Evolutionary conservation across 768 basidiomycete species (phyloP), one percentile per base, ranked within the genome.

Genomic region (Pleurotus ostreatus): DNA sequence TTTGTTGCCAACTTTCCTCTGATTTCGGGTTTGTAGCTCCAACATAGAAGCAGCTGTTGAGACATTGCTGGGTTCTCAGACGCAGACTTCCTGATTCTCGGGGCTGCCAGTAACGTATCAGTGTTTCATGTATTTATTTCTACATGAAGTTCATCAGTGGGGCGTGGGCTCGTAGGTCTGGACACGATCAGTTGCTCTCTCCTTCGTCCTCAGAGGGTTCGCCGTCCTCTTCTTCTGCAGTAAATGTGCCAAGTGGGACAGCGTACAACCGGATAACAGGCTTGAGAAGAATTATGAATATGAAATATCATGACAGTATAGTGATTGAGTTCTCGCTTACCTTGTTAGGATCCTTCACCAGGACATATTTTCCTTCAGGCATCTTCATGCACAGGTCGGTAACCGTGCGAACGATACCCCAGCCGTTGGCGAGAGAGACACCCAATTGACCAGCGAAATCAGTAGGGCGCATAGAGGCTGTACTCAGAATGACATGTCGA

Each of bases 271-370:
- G 89, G 68, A 98, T 87, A 64, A 96, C 89, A 51, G 95, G 89
- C 96, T 98, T 65, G 49, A 62, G 61, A n/a, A 13, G 18, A 22
- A n/a, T 43, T 37, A 18, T 16, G 62, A 64, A 66, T 55, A 51
- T 54, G 20, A 59, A 54, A 47, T 49, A 34, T 34, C 30, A 34
- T 34, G 30, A 34, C 7, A 2, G 9, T 34, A 34, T 25, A 5
- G 23, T 25, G 23, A 25, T 34, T 11, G 8, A 34, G 8, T 34
- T 34, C 30, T 12, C 11, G 70, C 80, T 63, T 66, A 96, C 95
- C 85, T 85, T 93, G 81, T 98, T 98, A 15, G 97, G 96, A 71
- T 99, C 97, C 74, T 96, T 97, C 52, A 99, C 85, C 23, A 99
- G 76, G 12, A 98, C 90, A 68, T 98, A 99, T 70, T 97, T 97